Conservation (phyloP, 495 filamentous ascomycete genomes). For the Massariosphaeria phaeospora region DNA sequence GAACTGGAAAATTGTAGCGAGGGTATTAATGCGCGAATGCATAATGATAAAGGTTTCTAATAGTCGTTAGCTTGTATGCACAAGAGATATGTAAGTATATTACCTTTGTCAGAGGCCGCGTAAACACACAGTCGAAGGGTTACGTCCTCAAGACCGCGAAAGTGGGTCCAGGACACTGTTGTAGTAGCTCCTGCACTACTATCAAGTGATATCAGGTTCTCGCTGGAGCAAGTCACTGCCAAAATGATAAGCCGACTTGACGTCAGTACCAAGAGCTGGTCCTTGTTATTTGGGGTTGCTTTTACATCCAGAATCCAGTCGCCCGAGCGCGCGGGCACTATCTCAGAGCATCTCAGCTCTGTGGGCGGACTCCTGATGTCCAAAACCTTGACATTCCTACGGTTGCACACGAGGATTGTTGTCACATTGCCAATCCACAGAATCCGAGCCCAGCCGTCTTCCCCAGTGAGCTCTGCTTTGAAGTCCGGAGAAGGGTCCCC, state of each 20-base stretch:
- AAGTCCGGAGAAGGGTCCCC: background rate
- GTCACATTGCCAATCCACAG: constrained; percentile 37
- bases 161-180: constrained; percentile 46
- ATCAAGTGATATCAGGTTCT: background rate
- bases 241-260: constrained; percentile 34
- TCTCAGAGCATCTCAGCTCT: constrained; percentile 16
- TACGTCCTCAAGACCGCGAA: constrained; percentile 38
- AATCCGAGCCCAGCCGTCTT: constrained; percentile 42
- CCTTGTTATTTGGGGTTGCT: constrained; percentile 25
- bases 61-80: background rate
- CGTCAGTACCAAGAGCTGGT: constrained; percentile 37
- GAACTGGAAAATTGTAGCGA: constrained; percentile 33
- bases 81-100: background rate
- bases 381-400: constrained; percentile 31
- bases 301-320: constrained; percentile 40
- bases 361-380: constrained; percentile 21
- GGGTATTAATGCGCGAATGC: constrained; percentile 32
- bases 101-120: constrained; percentile 9
- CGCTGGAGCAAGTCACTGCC: constrained; percentile 14
- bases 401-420: constrained; percentile 37
- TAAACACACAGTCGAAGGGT: constrained; percentile 19
- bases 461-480: background rate
- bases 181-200: constrained; percentile 30
- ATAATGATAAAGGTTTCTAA: constrained; percentile 28
- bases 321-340: constrained; percentile 15